Conservation (phyloP, 768 basidiomycete species). For the Amyloporia xantha region DNA sequence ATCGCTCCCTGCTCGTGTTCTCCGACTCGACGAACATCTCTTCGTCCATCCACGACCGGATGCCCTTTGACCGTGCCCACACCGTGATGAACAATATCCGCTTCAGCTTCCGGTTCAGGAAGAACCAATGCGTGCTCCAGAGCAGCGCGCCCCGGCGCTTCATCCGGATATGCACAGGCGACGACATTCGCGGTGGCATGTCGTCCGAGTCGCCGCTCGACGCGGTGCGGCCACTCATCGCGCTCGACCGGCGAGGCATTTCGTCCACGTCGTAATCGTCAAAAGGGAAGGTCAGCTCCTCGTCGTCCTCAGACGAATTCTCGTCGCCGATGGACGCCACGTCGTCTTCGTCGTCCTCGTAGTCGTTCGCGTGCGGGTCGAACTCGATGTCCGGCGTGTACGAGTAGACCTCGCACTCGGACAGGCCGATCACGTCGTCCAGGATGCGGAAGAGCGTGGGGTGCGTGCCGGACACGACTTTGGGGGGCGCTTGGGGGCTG, state of each 20-base stretch:
- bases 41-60: slow-evolving; percentile 38
- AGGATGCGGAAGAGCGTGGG: slow-evolving; percentile 83
- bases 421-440: slow-evolving; percentile 82
- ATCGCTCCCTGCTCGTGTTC: slow-evolving; percentile 45
- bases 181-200: slow-evolving; percentile 31
- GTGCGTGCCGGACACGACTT: slow-evolving; percentile 77
- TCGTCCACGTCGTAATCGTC: slow-evolving; percentile 77
- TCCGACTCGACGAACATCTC: slow-evolving; percentile 27
- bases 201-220: slow-evolving; percentile 18
- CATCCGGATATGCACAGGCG: slow-evolving; percentile 37
- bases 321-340: slow-evolving; percentile 59
- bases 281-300: slow-evolving; percentile 69
- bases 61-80: slow-evolving; percentile 75
- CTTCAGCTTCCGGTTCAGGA: slow-evolving; percentile 88
- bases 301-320: slow-evolving; percentile 53
- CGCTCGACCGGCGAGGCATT: slow-evolving; percentile 21
- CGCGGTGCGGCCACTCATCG: slow-evolving; percentile 25
- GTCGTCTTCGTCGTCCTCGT: slow-evolving; percentile 75
- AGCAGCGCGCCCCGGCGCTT: slow-evolving; percentile 70
- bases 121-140: slow-evolving; percentile 98
- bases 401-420: slow-evolving; percentile 93
- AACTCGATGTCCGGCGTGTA: slow-evolving; percentile 90
- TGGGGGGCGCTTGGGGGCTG: slow-evolving; percentile 66
- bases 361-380: slow-evolving; percentile 88
- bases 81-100: slow-evolving; percentile 88